These are phyloP conservation scores for Lachancea cidri DNA, from an alignment of 805 yeast species.

Conservation along the genomic window DNA sequence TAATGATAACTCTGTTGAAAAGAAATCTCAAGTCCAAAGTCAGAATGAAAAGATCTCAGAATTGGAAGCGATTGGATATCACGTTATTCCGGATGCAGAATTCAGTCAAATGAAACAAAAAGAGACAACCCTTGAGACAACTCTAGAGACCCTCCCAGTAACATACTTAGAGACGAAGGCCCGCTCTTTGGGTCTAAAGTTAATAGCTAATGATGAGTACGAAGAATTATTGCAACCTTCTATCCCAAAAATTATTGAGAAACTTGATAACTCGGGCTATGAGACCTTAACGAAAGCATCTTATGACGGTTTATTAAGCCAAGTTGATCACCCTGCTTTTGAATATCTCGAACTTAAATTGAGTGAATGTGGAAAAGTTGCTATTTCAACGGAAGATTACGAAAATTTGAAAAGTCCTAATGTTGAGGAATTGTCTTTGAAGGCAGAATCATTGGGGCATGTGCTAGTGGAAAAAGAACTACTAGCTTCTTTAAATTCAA, in stretches of 20 bases:
- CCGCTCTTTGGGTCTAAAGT: not conserved
- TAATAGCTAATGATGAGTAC: slow-evolving; percentile 1
- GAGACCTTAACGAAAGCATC: not conserved
- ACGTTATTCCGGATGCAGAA: slow-evolving; percentile 3
- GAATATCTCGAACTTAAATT: not conserved
- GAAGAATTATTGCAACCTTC: not conserved
- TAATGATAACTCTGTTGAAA: slow-evolving; percentile 16
- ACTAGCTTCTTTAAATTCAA: not conserved
- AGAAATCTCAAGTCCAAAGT: slow-evolving; percentile 9
- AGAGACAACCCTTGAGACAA: not conserved
- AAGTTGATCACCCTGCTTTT: not conserved
- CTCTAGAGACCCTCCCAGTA: slow-evolving; percentile 5
- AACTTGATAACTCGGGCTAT: not conserved
- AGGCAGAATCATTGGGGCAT: not conserved
- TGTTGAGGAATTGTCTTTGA: not conserved
- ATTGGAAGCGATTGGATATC: slow-evolving; percentile 6
- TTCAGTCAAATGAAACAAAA: slow-evolving; percentile 6
- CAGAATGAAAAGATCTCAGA: slow-evolving; percentile 9
- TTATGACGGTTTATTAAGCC: not conserved
- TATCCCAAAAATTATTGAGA: not conserved
- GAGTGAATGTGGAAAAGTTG: not conserved
- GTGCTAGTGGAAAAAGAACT: not conserved
- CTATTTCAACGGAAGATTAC: slow-evolving; percentile 1
- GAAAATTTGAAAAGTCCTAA: slow-evolving; percentile 1
- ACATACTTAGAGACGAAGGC: slow-evolving; percentile 1